Conservation (phyloP, 208 protist genomes). For the Crithidia expoeki region DNA sequence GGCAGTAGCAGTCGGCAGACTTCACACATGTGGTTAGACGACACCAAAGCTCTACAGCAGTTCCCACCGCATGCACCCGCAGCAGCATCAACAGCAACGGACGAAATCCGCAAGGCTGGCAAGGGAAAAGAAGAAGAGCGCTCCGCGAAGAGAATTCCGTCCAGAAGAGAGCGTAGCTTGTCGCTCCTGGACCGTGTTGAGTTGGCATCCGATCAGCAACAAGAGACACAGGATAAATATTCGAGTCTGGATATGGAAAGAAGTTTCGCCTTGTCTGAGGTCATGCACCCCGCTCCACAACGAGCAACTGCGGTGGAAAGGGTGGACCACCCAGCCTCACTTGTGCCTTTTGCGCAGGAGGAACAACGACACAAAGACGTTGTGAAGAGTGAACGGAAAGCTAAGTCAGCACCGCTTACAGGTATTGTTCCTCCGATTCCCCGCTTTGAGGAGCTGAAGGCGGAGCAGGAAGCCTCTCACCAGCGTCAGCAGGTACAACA, state of each 20-base stretch:
- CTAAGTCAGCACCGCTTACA: background rate
- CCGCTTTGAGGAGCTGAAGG: slow-evolving; percentile 14
- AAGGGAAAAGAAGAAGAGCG: background rate
- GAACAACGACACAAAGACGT: background rate
- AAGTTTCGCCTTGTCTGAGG: background rate
- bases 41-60: background rate
- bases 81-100: background rate
- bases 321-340: too few species aligned
- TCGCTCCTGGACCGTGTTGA: background rate
- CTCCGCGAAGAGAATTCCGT: background rate
- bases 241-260: too few species aligned
- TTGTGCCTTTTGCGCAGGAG: too few species aligned
- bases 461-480: slow-evolving; percentile 9
- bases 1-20: background rate
- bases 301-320: too few species aligned
- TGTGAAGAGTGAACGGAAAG: background rate
- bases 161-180: background rate
- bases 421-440: slow-evolving; percentile 22
- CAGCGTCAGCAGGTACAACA: slow-evolving; percentile 11
- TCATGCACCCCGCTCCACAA: background rate
- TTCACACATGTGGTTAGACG: slow-evolving; percentile 21
- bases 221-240: background rate
- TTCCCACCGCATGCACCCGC: too few species aligned
- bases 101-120: background rate
- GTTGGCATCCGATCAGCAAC: background rate